Percentiles rank a stretch among this genome's conserved stretches.
Evolutionary conservation across 2,329 filamentous ascomycete genomes (phyloP).

Genomic region (Didymella pinodella): DNA sequence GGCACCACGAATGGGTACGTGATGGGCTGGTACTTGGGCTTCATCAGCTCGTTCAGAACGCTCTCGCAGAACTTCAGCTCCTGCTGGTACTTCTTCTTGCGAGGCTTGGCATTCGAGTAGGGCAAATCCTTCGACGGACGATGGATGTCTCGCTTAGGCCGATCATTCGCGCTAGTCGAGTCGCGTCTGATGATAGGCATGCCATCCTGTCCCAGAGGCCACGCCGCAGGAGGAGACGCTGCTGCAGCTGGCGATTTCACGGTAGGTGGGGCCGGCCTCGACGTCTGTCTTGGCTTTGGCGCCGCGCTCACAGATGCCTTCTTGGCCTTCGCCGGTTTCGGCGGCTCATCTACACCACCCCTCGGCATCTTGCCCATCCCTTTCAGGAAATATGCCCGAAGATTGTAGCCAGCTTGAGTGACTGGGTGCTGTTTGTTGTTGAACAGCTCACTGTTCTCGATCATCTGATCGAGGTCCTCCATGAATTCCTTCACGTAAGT

Average conservation of each 20-base stretch:
- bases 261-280: constrained; percentile 52
- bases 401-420: constrained; percentile 70
- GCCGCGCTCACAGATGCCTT: constrained; percentile 44
- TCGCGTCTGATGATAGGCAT: constrained; percentile 85
- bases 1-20: constrained; percentile 81
- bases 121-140: constrained; percentile 90
- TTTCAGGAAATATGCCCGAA: constrained; percentile 66
- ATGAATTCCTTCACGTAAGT: constrained; percentile 74
- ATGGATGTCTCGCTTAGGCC: constrained; percentile 93
- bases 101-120: constrained; percentile 81
- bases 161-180: constrained; percentile 77
- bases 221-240: constrained; percentile 62
- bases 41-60: constrained; percentile 78
- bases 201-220: constrained; percentile 79
- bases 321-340: constrained; percentile 65
- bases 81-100: constrained; percentile 87
- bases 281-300: constrained; percentile 58
- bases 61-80: constrained; percentile 92
- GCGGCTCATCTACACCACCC: constrained; percentile 60
- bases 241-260: constrained; percentile 56
- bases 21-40: constrained; percentile 71
- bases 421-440: constrained; percentile 82
- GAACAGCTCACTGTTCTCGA: constrained; percentile 80
- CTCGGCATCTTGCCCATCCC: constrained; percentile 68
- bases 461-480: constrained; percentile 77